These are phyloP conservation scores for Trypanosoma conorhini DNA, from an alignment of 208 protist species.

Conservation along the genomic window DNA sequence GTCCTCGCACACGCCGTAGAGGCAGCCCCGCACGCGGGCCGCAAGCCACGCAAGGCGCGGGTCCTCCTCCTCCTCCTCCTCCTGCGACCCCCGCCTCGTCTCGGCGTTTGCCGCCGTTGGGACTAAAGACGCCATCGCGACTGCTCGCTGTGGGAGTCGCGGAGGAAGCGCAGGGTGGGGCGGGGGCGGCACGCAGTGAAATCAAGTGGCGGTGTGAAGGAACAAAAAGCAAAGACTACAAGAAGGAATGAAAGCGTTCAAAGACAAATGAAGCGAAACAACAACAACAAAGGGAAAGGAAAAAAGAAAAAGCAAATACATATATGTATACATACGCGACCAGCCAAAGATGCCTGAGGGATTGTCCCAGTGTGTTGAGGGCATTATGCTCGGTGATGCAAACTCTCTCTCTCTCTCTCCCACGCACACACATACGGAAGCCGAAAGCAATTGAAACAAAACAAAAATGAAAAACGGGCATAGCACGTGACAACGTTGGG, in stretches of 20 bases:
- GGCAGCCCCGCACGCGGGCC: constrained; percentile 44
- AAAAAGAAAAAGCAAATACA: constrained; percentile 26
- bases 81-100: neutral
- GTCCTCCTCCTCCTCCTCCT: constrained; percentile 28
- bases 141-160: neutral
- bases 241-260: neutral
- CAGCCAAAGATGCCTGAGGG: neutral
- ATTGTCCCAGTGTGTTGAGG: too few species aligned
- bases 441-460: neutral
- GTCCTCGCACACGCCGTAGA: constrained; percentile 61
- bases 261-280: neutral
- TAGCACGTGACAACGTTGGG: too few species aligned
- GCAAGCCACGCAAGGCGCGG: constrained; percentile 78
- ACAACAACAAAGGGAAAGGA: constrained; percentile 3
- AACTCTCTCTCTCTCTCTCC: too few species aligned
- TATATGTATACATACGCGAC: constrained; percentile 6
- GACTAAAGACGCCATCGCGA: neutral
- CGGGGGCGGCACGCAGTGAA: neutral
- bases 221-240: neutral
- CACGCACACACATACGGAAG: neutral
- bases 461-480: neutral
- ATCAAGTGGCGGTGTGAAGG: neutral
- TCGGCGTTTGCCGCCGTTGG: neutral
- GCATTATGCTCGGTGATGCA: too few species aligned
- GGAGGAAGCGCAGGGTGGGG: constrained; percentile 7